These are phyloP conservation scores for Exutisphaerella laricina DNA, from an alignment of 2,329 filamentous ascomycete genomes.

Conservation along the genomic window DNA sequence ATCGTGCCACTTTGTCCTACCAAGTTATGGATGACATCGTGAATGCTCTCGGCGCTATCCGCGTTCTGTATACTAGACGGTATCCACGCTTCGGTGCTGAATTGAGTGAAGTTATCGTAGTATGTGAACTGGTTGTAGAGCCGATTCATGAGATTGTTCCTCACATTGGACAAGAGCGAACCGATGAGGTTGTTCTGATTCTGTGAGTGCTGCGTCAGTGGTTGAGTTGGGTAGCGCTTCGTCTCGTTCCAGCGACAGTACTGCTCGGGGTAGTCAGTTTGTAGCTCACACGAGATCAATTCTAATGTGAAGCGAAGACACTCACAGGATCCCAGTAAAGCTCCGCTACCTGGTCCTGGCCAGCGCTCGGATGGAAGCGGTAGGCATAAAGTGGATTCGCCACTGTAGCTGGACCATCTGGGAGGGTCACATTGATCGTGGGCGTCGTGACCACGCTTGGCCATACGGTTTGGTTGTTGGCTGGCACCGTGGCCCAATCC, in stretches of 20 bases:
- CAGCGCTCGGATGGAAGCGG: conserved; percentile 49
- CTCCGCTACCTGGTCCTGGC: conserved; percentile 36
- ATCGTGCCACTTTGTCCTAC: conserved; percentile 60
- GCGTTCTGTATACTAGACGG: conserved; percentile 42
- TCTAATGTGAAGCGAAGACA: too few species aligned
- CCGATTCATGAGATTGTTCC: conserved; percentile 52
- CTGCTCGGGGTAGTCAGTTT: neutral
- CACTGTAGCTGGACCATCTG: conserved; percentile 31
- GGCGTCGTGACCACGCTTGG: conserved; percentile 38
- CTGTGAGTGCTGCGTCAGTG: conserved; percentile 37
- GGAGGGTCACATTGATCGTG: conserved; percentile 34
- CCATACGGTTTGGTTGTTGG: conserved; percentile 30
- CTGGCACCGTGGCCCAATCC: conserved; percentile 43
- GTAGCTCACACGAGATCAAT: neutral
- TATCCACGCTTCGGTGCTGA: conserved; percentile 62
- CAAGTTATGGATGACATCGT: conserved; percentile 48
- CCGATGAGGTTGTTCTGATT: conserved; percentile 58
- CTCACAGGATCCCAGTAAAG: conserved; percentile 58
- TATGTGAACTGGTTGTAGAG: conserved; percentile 63
- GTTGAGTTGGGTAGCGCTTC: conserved; percentile 49
- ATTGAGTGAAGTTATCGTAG: conserved; percentile 61
- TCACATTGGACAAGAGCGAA: conserved; percentile 48
- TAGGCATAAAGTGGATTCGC: conserved; percentile 34
- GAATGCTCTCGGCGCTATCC: conserved; percentile 53
- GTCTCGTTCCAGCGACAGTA: conserved; percentile 56